A percentile compares a stretch with the other conserved stretches of the same genome.
These are phyloP conservation scores for Endotrypanum monterogeii DNA, from an alignment of 208 protist genomes.

Conservation along the genomic window DNA sequence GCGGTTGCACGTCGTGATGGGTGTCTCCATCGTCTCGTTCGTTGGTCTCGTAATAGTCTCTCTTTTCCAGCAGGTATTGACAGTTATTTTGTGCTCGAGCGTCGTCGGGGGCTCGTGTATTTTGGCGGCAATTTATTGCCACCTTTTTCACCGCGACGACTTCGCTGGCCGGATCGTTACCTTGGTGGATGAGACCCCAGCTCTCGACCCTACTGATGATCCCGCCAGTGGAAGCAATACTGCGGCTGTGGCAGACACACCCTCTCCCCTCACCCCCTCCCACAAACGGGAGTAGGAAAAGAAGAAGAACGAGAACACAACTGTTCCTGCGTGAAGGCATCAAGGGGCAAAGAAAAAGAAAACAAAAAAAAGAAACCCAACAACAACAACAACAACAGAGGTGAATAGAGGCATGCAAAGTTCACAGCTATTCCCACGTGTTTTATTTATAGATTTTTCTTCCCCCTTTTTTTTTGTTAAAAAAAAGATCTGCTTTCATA, in stretches of 20 bases:
- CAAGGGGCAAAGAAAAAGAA: background rate
- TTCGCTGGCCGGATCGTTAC: slow-evolving; percentile 77
- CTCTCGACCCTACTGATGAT: background rate
- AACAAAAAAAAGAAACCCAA: background rate
- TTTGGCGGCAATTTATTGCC: slow-evolving; percentile 49
- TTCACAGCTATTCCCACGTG: too few species aligned
- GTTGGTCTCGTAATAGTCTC: slow-evolving; percentile 44
- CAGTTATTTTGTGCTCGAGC: slow-evolving; percentile 38
- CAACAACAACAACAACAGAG: too few species aligned
- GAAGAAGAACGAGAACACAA: background rate
- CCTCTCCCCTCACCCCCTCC: background rate
- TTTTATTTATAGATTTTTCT: too few species aligned
- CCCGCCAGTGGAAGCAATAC: background rate
- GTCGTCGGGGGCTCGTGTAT: slow-evolving; percentile 37
- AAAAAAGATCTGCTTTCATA: too few species aligned
- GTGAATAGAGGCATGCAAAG: background rate
- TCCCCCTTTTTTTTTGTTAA: too few species aligned
- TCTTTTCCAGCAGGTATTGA: slow-evolving; percentile 43
- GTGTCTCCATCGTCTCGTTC: slow-evolving; percentile 48
- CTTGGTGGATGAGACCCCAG: slow-evolving; percentile 8
- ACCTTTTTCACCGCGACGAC: slow-evolving; percentile 44
- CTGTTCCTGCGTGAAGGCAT: background rate
- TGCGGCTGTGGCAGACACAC: background rate
- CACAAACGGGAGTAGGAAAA: background rate
- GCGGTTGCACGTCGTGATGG: slow-evolving; percentile 43